Percentiles rank a stretch among this genome's conserved stretches.
These are phyloP conservation scores for Kodamaea neixiangensis DNA, from an alignment of 805 yeast genomes.

Conservation along the genomic window DNA sequence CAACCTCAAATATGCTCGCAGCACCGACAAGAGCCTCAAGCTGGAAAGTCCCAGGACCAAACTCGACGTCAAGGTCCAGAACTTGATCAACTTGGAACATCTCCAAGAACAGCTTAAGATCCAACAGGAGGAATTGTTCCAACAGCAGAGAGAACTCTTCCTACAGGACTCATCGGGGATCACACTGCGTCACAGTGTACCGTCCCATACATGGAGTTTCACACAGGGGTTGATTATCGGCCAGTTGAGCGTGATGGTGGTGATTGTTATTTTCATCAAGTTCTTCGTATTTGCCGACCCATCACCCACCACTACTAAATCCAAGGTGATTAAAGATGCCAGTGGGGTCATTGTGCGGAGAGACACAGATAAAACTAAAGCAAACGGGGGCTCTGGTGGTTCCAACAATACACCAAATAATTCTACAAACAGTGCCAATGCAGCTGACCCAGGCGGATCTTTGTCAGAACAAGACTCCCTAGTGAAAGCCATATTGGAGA, in stretches of 20 bases:
- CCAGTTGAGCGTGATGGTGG: conserved; percentile 67
- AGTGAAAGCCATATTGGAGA: conserved; percentile 65
- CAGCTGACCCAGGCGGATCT: conserved; percentile 12
- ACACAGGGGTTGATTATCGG: conserved; percentile 76
- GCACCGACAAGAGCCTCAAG: background rate
- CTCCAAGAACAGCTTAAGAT: conserved; percentile 28
- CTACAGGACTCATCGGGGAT: conserved; percentile 15
- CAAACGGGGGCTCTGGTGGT: conserved; percentile 13
- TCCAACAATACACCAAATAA: conserved; percentile 6
- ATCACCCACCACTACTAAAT: conserved; percentile 38
- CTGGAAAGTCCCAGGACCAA: background rate
- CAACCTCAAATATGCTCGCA: background rate
- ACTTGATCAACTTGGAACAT: conserved; percentile 18
- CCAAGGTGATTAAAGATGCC: conserved; percentile 27
- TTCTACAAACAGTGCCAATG: conserved; percentile 17
- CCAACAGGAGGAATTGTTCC: conserved; percentile 33
- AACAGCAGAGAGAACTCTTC: conserved; percentile 28
- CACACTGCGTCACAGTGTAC: conserved; percentile 12
- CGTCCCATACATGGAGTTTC: conserved; percentile 55
- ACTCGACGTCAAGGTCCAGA: conserved; percentile 11
- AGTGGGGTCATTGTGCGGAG: conserved; percentile 36
- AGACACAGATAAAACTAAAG: conserved; percentile 25
- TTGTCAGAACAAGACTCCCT: conserved; percentile 16
- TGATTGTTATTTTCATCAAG: conserved; percentile 64
- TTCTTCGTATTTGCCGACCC: conserved; percentile 77